phyloP scores from a whole-genome alignment of 371 early-diverging fungal genomes.

The Syncephalis plumigaleata region DNA sequence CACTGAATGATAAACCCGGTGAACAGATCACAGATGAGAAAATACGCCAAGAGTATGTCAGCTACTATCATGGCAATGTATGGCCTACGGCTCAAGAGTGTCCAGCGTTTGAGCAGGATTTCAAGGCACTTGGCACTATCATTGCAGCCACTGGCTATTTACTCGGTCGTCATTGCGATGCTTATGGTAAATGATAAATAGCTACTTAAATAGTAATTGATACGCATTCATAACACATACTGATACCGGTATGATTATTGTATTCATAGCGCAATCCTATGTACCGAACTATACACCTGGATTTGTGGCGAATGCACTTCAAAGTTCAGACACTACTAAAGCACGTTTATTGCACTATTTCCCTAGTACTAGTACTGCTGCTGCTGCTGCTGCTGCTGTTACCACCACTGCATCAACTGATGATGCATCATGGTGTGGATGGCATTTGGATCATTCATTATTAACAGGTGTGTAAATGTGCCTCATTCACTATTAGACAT shows the following conservation, averaged over 20 bases:
- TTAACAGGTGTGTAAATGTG: constrained; percentile 11
- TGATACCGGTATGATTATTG: constrained; percentile 1
- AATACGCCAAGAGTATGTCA: too few relatives aligned
- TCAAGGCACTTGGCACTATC: constrained; percentile 23
- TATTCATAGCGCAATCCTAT: too few relatives aligned
- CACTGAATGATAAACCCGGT: too few relatives aligned
- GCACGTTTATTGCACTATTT: constrained; percentile 43
- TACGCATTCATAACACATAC: too few relatives aligned
- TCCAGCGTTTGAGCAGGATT: constrained; percentile 16
- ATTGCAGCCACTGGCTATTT: constrained; percentile 25
- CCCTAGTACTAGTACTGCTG: constrained; percentile 15
- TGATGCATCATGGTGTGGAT: constrained; percentile 29
- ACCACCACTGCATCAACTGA: too few relatives aligned
- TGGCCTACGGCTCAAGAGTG: constrained; percentile 21
- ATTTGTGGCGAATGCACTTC: constrained; percentile 16
- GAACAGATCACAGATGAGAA: too few relatives aligned
- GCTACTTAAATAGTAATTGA: too few relatives aligned
- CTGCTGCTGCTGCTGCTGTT: constrained; percentile 4
- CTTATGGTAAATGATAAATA: constrained; percentile 12
- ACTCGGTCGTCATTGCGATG: constrained; percentile 30
- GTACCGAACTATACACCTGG: constrained; percentile 11
- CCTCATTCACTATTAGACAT: too few relatives aligned
- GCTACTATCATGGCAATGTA: constrained; percentile 21
- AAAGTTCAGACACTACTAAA: constrained; percentile 21
- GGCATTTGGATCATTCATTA: constrained; percentile 37